Base-by-base conservation (phyloP, 441 rosid genomes). In the Codiaeum variegatum region DNA sequence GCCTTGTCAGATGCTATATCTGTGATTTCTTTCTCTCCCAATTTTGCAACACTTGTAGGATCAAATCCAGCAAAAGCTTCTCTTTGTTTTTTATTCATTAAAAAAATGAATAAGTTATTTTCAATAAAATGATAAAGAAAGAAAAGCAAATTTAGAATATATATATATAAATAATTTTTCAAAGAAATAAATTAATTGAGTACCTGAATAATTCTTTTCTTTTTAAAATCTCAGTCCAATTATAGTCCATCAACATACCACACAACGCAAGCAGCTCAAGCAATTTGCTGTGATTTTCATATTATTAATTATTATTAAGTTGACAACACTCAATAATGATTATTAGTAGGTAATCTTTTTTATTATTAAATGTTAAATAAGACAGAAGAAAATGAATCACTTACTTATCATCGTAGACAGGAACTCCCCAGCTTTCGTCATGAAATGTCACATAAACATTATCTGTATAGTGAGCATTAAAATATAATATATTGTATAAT, bases 161-260 rank as follows among this genome's bases (percentile, higher is more conserved):
- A 5, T 31, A 52, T 13, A 34, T 11, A 21, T 5, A 52, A 16
- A 4, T 36, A 36, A 36, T 28, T 29, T n/a, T 29, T 31, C 16
- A 46, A 34, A 6, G 11, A 13, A 68, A 23, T 18, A n/a, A 66
- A 3, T 13, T 34, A 15, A 7, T 54, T 55, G 19, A 31, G 28
- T 72, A 89, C 98, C 94, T 90, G 77, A 87, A 83, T 40, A 87
- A 70, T 69, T 87, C 86, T 75, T 80, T 89, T 70, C 97, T 85
- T 81, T 89, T 94, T 64, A 89, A 38, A 73, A 94, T 94, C 77
- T 94, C 98, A 6, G 97, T 94, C 98, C 98, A 94, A 31, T 94
- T 94, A 81, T 85, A 88, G 84, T 94, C 99, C 97, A 94, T 92
- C 86, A 94, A 64, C 97, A 94, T 92, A 34, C 97, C 97, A 55